Conservation (phyloP, 1,284 basidiomycete genomes). For the Moesziomyces sp. region DNA sequence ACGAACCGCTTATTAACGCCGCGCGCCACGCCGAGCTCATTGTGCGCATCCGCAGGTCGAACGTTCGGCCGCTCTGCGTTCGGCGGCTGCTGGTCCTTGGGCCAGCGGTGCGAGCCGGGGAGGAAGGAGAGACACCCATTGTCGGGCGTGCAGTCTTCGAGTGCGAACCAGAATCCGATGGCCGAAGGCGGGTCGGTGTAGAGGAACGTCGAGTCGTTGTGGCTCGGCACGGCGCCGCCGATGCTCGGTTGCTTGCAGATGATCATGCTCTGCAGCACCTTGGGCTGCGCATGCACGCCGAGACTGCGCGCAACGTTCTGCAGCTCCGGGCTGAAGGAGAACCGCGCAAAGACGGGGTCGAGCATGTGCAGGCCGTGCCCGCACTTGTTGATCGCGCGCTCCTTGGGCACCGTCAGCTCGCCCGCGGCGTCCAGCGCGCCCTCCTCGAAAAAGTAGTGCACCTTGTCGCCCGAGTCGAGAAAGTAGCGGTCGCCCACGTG, state of each 20-base stretch:
- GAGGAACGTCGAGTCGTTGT: constrained; percentile 73
- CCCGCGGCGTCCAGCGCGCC: constrained; percentile 72
- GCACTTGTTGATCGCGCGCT: constrained; percentile 53
- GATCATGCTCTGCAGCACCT: constrained; percentile 92
- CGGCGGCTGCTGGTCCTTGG: not conserved
- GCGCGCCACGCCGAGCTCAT: constrained; percentile 31
- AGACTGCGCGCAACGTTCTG: constrained; percentile 48
- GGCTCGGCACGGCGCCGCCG: constrained; percentile 66
- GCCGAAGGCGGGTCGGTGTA: constrained; percentile 92
- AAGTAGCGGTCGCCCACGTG: constrained; percentile 86
- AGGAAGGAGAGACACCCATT: constrained; percentile 61
- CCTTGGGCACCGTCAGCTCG: constrained; percentile 34
- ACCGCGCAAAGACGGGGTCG: constrained; percentile 77
- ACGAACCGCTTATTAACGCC: constrained; percentile 61
- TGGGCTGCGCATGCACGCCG: constrained; percentile 38
- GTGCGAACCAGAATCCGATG: constrained; percentile 93
- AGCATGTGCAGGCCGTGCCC: constrained; percentile 77
- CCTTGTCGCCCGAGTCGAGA: constrained; percentile 82
- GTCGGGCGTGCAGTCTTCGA: constrained; percentile 74
- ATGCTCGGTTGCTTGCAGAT: constrained; percentile 68
- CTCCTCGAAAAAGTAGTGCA: constrained; percentile 84
- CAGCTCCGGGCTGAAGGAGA: constrained; percentile 38
- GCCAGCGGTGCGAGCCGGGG: constrained; percentile 51
- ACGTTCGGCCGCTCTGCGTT: not conserved
- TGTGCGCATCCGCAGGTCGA: constrained; percentile 7